Percentiles rank a stretch among this genome's conserved stretches.
These are phyloP conservation scores for Malus hybrid DNA, from an alignment of 331 rosid genomes.

Conservation along the genomic window DNA sequence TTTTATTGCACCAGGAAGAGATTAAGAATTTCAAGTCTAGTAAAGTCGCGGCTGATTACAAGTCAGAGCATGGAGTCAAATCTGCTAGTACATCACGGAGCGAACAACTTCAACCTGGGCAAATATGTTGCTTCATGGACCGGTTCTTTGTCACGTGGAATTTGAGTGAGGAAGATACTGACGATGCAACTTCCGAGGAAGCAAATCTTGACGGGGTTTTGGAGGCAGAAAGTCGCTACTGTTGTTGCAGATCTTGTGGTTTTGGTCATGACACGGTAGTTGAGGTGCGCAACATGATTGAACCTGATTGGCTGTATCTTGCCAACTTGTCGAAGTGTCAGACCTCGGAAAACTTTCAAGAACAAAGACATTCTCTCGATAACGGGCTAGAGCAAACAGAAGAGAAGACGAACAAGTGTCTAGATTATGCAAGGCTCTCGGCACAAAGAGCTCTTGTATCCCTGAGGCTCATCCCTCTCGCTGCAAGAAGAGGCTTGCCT, in stretches of 20 bases:
- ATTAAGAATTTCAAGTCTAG: constrained; percentile 53
- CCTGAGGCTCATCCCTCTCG: constrained; percentile 64
- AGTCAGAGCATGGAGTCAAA: constrained; percentile 28
- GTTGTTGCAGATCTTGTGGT: constrained; percentile 32
- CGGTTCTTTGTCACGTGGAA: constrained; percentile 68
- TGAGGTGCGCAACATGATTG: constrained; percentile 66
- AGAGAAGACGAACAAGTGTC: constrained; percentile 31
- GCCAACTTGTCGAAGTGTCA: constrained; percentile 40
- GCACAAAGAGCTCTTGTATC: constrained; percentile 53
- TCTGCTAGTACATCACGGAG: constrained; percentile 20
- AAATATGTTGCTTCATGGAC: constrained; percentile 70
- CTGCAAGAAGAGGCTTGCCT: constrained; percentile 84
- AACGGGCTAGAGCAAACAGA: constrained; percentile 1
- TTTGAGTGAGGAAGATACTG: constrained; percentile 24
- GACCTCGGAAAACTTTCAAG: constrained; percentile 19
- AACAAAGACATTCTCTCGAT: constrained; percentile 3
- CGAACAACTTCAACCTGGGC: constrained; percentile 42
- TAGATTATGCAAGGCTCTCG: constrained; percentile 44
- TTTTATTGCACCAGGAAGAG: constrained; percentile 59
- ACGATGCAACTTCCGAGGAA: constrained; percentile 18
- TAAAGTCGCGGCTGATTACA: constrained; percentile 24
- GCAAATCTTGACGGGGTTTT: constrained; percentile 15
- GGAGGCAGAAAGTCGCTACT: constrained; percentile 12
- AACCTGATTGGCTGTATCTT: constrained; percentile 90
- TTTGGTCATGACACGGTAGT: constrained; percentile 22